Base-by-base conservation (phyloP, 148 eudicot species). In the Selenicereus undatus region DNA sequence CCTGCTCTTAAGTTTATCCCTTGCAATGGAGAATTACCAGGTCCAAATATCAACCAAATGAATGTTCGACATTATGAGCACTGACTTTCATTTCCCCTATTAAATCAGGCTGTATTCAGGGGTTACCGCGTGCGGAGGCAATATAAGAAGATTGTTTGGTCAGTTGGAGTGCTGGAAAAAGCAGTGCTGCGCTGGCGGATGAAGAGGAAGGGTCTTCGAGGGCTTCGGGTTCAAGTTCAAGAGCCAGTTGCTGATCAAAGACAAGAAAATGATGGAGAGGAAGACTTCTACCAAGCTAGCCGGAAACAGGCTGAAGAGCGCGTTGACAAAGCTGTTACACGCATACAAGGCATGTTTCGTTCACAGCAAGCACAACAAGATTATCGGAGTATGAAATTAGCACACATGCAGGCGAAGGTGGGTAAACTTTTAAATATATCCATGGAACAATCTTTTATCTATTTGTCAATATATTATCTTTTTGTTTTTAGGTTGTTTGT, bases 321-420 rank as follows among this genome's bases (percentile, higher is more conserved):
- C 65, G 90, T 94, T 70, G 99, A 92, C 76, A 92, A 92, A 78
- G 92, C 98, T 78, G 94, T 94, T 52, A 95, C 90, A 24, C 84
- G 90, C 72, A 98, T 96, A 78, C 99, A 94, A 82, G 93, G 97
- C 43, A 91, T 97, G 98, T 97, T 97, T 69, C 94, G 99, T 48
- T 97, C 99, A 60, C 91, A 82, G 75, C 89, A 83, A 78, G 99
- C 99, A 35, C 99, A 97, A 75, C 87, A 89, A 88, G 98, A 92
- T 76, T 97, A 97, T 87, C 86, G 84, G 29, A 96, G 90, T 85
- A 92, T 97, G 97, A 97, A 94, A 85, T 80, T 94, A 73, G 91
- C 89, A 76, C 90, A 90, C 79, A 76, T 76, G 76, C 82, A 84
- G 79, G 91, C 94, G 11, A 79, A 80, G 94, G 81, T 74, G 18